phyloP scores from a whole-genome alignment of 148 eudicot genomes.

The Salicornia ramosissima region DNA sequence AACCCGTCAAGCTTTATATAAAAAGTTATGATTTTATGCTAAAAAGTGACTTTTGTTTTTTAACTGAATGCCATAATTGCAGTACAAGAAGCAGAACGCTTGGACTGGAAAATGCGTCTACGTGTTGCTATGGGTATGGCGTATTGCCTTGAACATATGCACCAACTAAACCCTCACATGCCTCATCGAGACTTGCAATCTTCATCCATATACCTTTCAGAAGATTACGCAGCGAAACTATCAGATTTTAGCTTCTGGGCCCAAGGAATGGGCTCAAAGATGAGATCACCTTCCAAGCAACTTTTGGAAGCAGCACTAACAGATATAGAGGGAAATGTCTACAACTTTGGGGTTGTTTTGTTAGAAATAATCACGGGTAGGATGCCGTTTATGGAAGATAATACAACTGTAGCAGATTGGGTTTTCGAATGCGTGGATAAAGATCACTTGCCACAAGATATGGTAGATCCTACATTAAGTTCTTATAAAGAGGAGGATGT shows the following conservation, averaged over 20 bases:
- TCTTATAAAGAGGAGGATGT: conserved; percentile 46
- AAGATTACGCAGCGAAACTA: conserved; percentile 87
- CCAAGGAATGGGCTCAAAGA: conserved; percentile 38
- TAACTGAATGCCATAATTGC: conserved; percentile 19
- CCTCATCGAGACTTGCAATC: conserved; percentile 62
- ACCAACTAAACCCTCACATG: conserved; percentile 60
- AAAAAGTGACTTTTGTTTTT: too few species aligned
- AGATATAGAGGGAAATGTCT: conserved; percentile 50
- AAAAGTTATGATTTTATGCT: too few species aligned
- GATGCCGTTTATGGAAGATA: conserved; percentile 51
- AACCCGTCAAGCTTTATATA: too few species aligned
- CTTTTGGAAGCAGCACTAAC: conserved; percentile 40
- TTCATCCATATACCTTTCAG: conserved; percentile 66
- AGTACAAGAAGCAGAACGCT: conserved; percentile 89
- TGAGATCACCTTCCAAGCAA: conserved; percentile 51
- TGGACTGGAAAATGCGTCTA: conserved; percentile 78
- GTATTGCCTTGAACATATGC: conserved; percentile 84
- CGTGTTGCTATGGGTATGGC: conserved; percentile 82
- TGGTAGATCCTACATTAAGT: conserved; percentile 61
- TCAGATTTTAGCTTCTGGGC: conserved; percentile 81
- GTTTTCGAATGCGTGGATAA: conserved; percentile 42
- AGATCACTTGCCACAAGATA: conserved; percentile 35
- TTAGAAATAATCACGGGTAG: conserved; percentile 74
- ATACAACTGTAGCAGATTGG: conserved; percentile 49
- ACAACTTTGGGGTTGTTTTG: conserved; percentile 69